phyloP scores from a whole-genome alignment of 345 rosid species.

The Clarkia xantiana region DNA sequence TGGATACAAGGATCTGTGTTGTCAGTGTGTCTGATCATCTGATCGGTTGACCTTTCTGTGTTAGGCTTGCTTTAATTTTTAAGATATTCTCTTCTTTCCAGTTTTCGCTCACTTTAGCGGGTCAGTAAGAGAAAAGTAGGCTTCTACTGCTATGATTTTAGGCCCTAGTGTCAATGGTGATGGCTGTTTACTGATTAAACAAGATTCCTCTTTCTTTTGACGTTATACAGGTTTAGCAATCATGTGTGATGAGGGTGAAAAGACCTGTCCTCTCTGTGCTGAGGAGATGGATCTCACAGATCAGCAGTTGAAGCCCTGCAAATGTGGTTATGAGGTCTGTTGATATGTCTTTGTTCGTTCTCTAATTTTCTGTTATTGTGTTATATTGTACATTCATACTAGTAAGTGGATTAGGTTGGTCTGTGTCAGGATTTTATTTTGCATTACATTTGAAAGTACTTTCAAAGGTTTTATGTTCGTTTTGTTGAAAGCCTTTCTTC shows the following conservation, averaged over 20 bases:
- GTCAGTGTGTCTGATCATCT: not conserved
- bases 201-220: not conserved
- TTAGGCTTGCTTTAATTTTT: not conserved
- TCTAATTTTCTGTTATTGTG: too few species aligned
- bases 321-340: conserved; percentile 86
- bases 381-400: too few species aligned
- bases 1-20: not conserved
- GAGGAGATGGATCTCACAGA: conserved; percentile 95
- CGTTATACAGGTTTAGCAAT: conserved; percentile 17
- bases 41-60: not conserved
- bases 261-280: conserved; percentile 76
- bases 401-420: too few species aligned
- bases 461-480: too few species aligned
- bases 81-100: not conserved
- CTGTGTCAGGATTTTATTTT: too few species aligned
- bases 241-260: conserved; percentile 82
- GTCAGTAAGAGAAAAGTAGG: too few species aligned
- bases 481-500: too few species aligned
- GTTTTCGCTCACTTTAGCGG: not conserved
- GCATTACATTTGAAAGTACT: too few species aligned
- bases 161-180: too few species aligned
- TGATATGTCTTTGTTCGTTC: not conserved
- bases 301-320: conserved; percentile 89
- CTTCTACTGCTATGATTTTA: too few species aligned
- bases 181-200: too few species aligned